Evolutionary conservation across 176 grass and related monocot genomes (phyloP), one percentile per base, ranked within the genome.

Genomic region (Oryza longistaminata): DNA sequence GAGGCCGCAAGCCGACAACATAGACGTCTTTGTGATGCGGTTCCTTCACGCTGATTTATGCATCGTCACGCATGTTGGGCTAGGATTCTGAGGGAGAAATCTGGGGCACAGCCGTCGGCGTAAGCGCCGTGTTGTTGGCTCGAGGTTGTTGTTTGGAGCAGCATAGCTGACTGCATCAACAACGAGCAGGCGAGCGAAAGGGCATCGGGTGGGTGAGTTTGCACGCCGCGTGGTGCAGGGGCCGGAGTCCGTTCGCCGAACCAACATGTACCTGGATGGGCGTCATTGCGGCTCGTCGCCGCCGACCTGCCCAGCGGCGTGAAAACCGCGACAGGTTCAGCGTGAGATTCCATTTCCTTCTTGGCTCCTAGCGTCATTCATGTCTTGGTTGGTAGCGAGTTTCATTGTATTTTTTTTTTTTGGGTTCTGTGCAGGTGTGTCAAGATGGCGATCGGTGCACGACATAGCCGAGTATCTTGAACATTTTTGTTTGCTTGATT

Each of bases 191-290:
- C n/a, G n/a, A n/a, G n/a, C n/a, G n/a, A n/a, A n/a, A n/a, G n/a
- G n/a, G n/a, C n/a, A n/a, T n/a, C n/a, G 93, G 97, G 5, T 99
- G 97, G 93, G 85, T 96, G 83, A 91, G 85, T 85, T n/a, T n/a
- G n/a, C n/a, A n/a, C n/a, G n/a, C n/a, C 88, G 90, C 80, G 90
- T 79, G n/a, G 87, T 99, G 79, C 82, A 89, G 70, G 90, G 55
- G 16, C 92, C 97, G 9, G 97, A 99, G 89, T 96, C 97, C 12
- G 79, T n/a, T 96, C 45, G 93, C 93, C 27, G 97, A 99, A n/a
- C n/a, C 87, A 93, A 99, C 93, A 99, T 99, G 97, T 94, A 99
- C 84, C 89, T n/a, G 90, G 31, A 99, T 99, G 97, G 91, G 93
- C 40, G 81, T 99, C 79, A 99, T 99, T 93, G 93, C 97, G 73